Evolutionary conservation across 495 filamentous ascomycete species (phyloP).

Genomic region (Aspergillus sparsus): DNA sequence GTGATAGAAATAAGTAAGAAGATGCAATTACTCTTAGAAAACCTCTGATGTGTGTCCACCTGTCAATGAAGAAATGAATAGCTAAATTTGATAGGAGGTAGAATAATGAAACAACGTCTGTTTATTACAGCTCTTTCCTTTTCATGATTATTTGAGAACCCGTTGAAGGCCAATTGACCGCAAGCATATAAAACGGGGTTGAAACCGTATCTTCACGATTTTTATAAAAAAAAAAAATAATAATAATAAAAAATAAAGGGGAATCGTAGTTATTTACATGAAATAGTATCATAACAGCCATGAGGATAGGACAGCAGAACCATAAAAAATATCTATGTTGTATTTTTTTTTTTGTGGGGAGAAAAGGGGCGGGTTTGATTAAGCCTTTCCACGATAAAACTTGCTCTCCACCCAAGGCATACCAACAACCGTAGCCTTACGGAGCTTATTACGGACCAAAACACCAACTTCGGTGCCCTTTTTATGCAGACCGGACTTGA

Average conservation of each 20-base stretch:
- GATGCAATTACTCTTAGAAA: constrained; percentile 33
- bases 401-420: constrained; percentile 92
- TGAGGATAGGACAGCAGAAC: too few relatives aligned
- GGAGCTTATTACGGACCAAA: constrained; percentile 75
- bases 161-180: too few relatives aligned
- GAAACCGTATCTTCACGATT: too few relatives aligned
- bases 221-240: constrained; percentile 1
- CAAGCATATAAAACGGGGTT: too few relatives aligned
- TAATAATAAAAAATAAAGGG: constrained; percentile 6
- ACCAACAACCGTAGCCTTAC: constrained; percentile 78
- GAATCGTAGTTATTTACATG: too few relatives aligned
- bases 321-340: neutral
- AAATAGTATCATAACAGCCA: too few relatives aligned
- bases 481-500: constrained; percentile 81
- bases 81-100: too few relatives aligned
- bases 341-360: neutral
- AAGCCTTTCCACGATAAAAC: constrained; percentile 55
- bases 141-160: too few relatives aligned
- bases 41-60: neutral
- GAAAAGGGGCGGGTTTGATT: neutral
- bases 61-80: too few relatives aligned
- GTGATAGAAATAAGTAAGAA: constrained; percentile 31
- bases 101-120: too few relatives aligned
- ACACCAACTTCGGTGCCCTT: constrained; percentile 81
- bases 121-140: too few relatives aligned